These are phyloP conservation scores for Zelopaecilomyces penicillatus DNA, from an alignment of 2,329 filamentous ascomycete genomes.

Conservation along the genomic window DNA sequence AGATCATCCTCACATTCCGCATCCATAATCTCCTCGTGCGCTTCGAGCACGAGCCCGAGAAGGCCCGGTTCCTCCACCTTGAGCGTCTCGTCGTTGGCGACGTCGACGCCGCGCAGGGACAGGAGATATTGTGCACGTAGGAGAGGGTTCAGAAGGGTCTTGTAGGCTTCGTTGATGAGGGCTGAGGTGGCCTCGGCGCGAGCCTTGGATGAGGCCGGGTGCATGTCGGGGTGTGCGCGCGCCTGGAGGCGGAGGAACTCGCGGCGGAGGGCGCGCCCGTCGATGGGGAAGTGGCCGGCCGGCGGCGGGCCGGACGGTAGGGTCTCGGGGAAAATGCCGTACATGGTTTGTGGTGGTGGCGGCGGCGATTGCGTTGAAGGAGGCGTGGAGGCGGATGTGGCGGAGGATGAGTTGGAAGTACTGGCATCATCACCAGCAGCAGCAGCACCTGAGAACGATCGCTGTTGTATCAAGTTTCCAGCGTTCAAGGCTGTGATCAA, in stretches of 20 bases:
- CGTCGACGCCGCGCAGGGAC: slow-evolving; percentile 63
- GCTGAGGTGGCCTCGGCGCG: slow-evolving; percentile 70
- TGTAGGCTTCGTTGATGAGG: slow-evolving; percentile 86
- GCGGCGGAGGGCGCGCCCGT: slow-evolving; percentile 59
- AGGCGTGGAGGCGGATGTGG: slow-evolving; percentile 5
- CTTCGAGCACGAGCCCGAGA: slow-evolving; percentile 72
- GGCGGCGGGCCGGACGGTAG: slow-evolving; percentile 74
- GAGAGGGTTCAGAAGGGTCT: slow-evolving; percentile 70
- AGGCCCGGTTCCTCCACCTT: slow-evolving; percentile 60
- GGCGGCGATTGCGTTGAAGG: background rate
- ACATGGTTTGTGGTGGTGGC: slow-evolving; percentile 49
- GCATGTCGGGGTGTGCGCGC: slow-evolving; percentile 64
- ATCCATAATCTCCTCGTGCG: slow-evolving; percentile 66
- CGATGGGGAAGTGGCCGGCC: slow-evolving; percentile 63
- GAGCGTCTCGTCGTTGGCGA: slow-evolving; percentile 68
- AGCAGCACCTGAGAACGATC: background rate
- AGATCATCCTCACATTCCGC: slow-evolving; percentile 60
- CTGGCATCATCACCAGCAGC: background rate
- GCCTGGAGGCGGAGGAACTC: slow-evolving; percentile 85
- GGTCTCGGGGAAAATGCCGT: slow-evolving; percentile 79
- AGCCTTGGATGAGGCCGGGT: slow-evolving; percentile 44
- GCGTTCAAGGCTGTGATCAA: background rate
- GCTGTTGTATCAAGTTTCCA: background rate
- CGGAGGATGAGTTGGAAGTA: slow-evolving; percentile 3
- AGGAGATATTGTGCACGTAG: slow-evolving; percentile 84